A percentile compares a stretch with the other conserved stretches of the same genome.
phyloP scores from a whole-genome alignment of 2,329 filamentous ascomycete species.

The Penicillium sp. region DNA sequence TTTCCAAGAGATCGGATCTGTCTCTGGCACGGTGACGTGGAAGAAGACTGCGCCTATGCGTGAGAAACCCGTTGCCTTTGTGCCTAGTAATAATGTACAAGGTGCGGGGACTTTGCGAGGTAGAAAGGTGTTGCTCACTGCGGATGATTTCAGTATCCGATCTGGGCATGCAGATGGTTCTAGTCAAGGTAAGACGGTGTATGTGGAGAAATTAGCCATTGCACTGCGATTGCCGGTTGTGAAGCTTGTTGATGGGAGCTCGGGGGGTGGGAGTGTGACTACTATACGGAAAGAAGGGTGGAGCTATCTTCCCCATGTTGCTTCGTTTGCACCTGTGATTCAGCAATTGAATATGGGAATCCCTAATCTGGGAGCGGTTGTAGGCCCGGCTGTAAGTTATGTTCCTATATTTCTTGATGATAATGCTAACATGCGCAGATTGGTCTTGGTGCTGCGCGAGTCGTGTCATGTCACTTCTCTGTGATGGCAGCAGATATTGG shows the following conservation, averaged over 20 bases:
- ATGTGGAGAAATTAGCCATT: conserved; percentile 61
- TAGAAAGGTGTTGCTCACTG: conserved; percentile 58
- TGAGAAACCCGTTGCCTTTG: conserved; percentile 49
- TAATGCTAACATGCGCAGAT: conserved; percentile 38
- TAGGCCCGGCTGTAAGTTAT: conserved; percentile 55
- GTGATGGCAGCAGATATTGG: conserved; percentile 66
- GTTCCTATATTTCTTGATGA: neutral
- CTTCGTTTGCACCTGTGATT: conserved; percentile 53
- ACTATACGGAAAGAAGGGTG: conserved; percentile 56
- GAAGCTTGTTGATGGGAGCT: conserved; percentile 64
- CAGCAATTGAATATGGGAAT: conserved; percentile 62
- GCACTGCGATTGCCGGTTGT: conserved; percentile 58
- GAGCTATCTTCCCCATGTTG: conserved; percentile 60
- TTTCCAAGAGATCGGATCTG: conserved; percentile 60
- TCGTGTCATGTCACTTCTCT: conserved; percentile 62
- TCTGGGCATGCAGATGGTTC: conserved; percentile 64
- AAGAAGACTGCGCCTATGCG: conserved; percentile 40
- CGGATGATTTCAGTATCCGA: conserved; percentile 63
- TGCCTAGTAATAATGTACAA: conserved; percentile 63
- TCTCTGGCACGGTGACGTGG: conserved; percentile 61
- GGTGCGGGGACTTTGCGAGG: conserved; percentile 55
- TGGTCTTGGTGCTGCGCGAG: conserved; percentile 60
- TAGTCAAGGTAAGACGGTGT: conserved; percentile 57
- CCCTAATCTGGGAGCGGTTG: conserved; percentile 61
- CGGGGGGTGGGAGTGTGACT: conserved; percentile 62